Evolutionary conservation across 164 flowering plant genomes (phyloP).

Genomic region (Warburgia ugandensis): DNA sequence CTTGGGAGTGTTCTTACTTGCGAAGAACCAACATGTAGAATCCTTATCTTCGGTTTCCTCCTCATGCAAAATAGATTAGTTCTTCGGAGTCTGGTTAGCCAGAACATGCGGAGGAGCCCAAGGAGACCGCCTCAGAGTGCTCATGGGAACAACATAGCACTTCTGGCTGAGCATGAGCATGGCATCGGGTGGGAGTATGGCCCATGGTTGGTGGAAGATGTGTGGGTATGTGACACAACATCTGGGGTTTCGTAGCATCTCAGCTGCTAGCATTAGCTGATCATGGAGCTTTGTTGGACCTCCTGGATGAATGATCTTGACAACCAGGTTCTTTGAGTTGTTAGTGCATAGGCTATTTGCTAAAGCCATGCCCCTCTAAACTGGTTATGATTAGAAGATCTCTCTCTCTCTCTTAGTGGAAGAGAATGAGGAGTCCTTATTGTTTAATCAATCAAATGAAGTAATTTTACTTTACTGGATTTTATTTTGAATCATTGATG

Average conservation of each 20-base stretch:
- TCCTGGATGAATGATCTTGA: slow-evolving; percentile 59
- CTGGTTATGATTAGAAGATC: too few relatives aligned
- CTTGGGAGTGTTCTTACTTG: slow-evolving; percentile 6
- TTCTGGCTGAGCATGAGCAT: slow-evolving; percentile 42
- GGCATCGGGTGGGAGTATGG: slow-evolving; percentile 40
- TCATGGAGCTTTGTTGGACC: slow-evolving; percentile 61
- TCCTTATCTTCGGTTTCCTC: slow-evolving; percentile 2
- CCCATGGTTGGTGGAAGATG: slow-evolving; percentile 49
- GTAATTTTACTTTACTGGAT: too few relatives aligned
- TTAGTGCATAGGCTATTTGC: slow-evolving; percentile 41
- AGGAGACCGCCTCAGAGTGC: slow-evolving; percentile 21
- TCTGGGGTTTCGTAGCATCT: slow-evolving; percentile 45
- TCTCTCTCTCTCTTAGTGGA: too few relatives aligned
- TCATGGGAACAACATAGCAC: slow-evolving; percentile 46
- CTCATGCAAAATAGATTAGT: background rate
- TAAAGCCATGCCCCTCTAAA: slow-evolving; percentile 17
- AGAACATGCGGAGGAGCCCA: background rate
- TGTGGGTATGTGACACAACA: slow-evolving; percentile 46
- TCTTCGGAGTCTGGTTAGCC: background rate
- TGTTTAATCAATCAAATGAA: too few relatives aligned
- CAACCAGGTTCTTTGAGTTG: slow-evolving; percentile 35
- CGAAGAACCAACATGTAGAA: slow-evolving; percentile 21
- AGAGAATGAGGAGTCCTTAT: too few relatives aligned
- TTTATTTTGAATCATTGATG: too few relatives aligned
- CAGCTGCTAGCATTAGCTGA: slow-evolving; percentile 40